Percentiles rank a stretch among this genome's conserved stretches.
Evolutionary conservation across 2,329 filamentous ascomycete genomes (phyloP).

Genomic region (Penicillium sp.): DNA sequence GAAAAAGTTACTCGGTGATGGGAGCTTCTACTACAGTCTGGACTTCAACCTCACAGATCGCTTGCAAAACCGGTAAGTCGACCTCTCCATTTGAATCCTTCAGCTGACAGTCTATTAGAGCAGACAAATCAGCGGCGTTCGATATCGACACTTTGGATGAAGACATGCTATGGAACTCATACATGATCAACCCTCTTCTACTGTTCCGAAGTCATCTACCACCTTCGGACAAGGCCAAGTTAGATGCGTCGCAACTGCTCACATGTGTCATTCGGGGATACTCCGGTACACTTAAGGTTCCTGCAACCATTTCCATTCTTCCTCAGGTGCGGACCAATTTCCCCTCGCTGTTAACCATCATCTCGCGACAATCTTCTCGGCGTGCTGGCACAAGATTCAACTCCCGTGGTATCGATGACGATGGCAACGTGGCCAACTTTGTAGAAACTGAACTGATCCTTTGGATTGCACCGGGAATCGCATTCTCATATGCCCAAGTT

Average conservation of each 20-base stretch:
- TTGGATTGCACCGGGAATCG: slow-evolving; percentile 71
- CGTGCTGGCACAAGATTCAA: slow-evolving; percentile 95
- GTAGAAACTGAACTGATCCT: slow-evolving; percentile 96
- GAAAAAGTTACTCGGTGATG: slow-evolving; percentile 87
- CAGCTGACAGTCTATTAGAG: slow-evolving; percentile 47
- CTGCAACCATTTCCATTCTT: slow-evolving; percentile 70
- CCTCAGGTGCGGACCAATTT: slow-evolving; percentile 65
- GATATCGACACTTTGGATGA: slow-evolving; percentile 92
- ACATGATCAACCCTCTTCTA: slow-evolving; percentile 92
- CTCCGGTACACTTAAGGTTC: slow-evolving; percentile 81
- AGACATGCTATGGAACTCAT: slow-evolving; percentile 95
- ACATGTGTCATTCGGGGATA: slow-evolving; percentile 95
- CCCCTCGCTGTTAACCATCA: slow-evolving; percentile 81
- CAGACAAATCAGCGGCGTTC: slow-evolving; percentile 72
- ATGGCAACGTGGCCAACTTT: slow-evolving; percentile 96
- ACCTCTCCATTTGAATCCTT: slow-evolving; percentile 8
- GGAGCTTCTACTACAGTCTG: slow-evolving; percentile 97
- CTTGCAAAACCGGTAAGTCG: slow-evolving; percentile 73
- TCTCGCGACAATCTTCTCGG: slow-evolving; percentile 85
- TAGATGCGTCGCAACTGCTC: slow-evolving; percentile 84
- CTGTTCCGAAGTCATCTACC: slow-evolving; percentile 82
- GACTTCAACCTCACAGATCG: slow-evolving; percentile 96
- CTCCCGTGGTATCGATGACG: slow-evolving; percentile 93
- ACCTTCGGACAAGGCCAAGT: slow-evolving; percentile 67
- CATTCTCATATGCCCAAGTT: slow-evolving; percentile 92